Conservation (phyloP, 441 rosid species). For the Hura crepitans region DNA sequence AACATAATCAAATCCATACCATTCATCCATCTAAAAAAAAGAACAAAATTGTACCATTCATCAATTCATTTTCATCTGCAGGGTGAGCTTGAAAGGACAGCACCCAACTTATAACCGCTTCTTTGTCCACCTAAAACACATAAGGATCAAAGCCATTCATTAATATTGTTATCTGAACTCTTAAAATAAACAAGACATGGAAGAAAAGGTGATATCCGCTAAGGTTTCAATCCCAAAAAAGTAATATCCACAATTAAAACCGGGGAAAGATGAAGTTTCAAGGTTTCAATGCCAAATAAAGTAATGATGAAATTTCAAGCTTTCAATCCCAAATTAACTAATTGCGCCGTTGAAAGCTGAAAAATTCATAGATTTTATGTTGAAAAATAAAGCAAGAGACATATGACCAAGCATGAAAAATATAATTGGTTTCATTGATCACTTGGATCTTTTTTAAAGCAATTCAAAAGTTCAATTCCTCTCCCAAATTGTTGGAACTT, state of each 20-base stretch:
- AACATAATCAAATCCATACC: slow-evolving; percentile 12
- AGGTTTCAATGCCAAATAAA: neutral
- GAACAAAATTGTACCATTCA: slow-evolving; percentile 41
- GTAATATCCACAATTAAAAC: neutral
- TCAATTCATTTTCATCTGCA: slow-evolving; percentile 36
- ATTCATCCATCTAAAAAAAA: neutral
- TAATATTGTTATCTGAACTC: neutral
- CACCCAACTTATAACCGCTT: slow-evolving; percentile 64
- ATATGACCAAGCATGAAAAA: neutral
- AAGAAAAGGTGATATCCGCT: neutral
- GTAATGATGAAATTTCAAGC: neutral
- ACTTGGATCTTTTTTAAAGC: neutral
- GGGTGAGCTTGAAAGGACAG: slow-evolving; percentile 73
- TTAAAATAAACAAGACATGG: neutral
- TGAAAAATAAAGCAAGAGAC: neutral
- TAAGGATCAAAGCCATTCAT: neutral
- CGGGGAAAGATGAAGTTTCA: neutral
- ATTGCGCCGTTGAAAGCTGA: neutral
- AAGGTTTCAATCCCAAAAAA: no score
- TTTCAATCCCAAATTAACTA: neutral
- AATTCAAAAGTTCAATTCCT: neutral
- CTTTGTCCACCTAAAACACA: slow-evolving; percentile 59
- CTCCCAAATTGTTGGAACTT: neutral
- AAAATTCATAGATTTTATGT: neutral
- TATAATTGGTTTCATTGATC: neutral